phyloP scores from a whole-genome alignment of 176 grass and related monocot genomes.

The Areca catechu region DNA sequence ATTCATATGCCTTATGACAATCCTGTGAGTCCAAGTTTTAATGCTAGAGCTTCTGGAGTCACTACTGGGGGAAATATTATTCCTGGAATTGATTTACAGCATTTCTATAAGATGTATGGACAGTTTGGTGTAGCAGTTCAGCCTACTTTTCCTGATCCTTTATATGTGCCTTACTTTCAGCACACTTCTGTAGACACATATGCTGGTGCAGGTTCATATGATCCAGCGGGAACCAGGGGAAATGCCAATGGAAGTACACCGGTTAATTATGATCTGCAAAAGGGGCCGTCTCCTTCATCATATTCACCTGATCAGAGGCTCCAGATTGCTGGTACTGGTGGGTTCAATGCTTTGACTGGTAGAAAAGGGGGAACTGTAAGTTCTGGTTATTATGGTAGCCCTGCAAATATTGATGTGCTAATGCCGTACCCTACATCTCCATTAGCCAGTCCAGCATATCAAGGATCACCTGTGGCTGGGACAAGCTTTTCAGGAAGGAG shows the following conservation, averaged over 20 bases:
- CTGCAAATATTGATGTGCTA: constrained; percentile 34
- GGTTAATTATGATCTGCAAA: constrained; percentile 51
- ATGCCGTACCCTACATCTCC: constrained; percentile 40
- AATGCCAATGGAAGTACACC: constrained; percentile 33
- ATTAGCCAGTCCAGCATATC: constrained; percentile 36
- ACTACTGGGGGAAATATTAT: constrained; percentile 32
- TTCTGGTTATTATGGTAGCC: constrained; percentile 44
- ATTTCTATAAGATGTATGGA: constrained; percentile 66
- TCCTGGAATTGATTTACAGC: constrained; percentile 45
- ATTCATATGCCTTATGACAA: constrained; percentile 38
- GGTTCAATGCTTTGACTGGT: constrained; percentile 33
- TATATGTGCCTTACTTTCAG: constrained; percentile 56
- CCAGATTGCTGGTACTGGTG: constrained; percentile 35
- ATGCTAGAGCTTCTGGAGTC: constrained; percentile 45
- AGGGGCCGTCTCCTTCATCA: constrained; percentile 21
- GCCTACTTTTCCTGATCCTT: constrained; percentile 53
- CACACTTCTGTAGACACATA: constrained; percentile 51
- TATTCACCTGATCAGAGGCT: constrained; percentile 51
- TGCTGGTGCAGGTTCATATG: constrained; percentile 51
- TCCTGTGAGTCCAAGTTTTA: constrained; percentile 53
- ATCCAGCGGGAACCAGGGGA: constrained; percentile 44
- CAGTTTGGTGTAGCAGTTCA: constrained; percentile 56
- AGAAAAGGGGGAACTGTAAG: constrained; percentile 33
- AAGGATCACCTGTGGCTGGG: constrained; percentile 31
- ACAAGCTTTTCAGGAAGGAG: constrained; percentile 42